Evolutionary conservation across 2,329 filamentous ascomycete genomes (phyloP).

Genomic region (Cladosporium phlei): DNA sequence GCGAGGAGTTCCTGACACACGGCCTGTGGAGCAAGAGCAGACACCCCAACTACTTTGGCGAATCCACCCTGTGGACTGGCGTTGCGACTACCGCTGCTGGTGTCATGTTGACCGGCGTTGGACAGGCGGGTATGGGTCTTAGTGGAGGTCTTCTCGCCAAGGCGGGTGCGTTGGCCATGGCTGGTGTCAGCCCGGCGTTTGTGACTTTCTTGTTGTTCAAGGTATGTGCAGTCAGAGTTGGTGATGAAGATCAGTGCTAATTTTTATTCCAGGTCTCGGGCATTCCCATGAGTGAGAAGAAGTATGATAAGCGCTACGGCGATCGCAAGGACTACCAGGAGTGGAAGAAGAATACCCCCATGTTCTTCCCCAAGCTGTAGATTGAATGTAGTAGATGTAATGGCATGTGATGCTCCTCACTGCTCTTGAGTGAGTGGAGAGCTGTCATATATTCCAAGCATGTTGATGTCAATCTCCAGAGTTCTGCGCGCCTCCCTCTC

Average conservation of each 20-base stretch:
- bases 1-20: conserved; percentile 60
- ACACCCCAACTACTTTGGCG: conserved; percentile 71
- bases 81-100: conserved; percentile 58
- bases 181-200: conserved; percentile 59
- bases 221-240: conserved; percentile 38
- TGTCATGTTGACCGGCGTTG: conserved; percentile 50
- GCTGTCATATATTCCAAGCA: not conserved
- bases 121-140: conserved; percentile 55
- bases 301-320: conserved; percentile 63
- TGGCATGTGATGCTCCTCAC: not conserved
- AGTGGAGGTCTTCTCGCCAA: conserved; percentile 41
- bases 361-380: conserved; percentile 59
- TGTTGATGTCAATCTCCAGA: not conserved
- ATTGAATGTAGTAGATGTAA: not conserved
- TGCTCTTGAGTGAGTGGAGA: too few species aligned
- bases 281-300: conserved; percentile 61
- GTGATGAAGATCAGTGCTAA: conserved; percentile 8
- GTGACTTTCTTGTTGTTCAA: conserved; percentile 59
- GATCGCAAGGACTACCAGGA: conserved; percentile 60
- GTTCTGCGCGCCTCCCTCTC: not conserved
- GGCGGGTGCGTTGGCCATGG: conserved; percentile 46
- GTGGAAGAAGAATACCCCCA: conserved; percentile 64
- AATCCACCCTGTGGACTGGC: conserved; percentile 64
- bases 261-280: conserved; percentile 40
- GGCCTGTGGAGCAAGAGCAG: conserved; percentile 59